Percentiles rank a stretch among this genome's conserved stretches.
Evolutionary conservation across 2,329 filamentous ascomycete genomes (phyloP).

Genomic region (Trichocomaceae sp.): DNA sequence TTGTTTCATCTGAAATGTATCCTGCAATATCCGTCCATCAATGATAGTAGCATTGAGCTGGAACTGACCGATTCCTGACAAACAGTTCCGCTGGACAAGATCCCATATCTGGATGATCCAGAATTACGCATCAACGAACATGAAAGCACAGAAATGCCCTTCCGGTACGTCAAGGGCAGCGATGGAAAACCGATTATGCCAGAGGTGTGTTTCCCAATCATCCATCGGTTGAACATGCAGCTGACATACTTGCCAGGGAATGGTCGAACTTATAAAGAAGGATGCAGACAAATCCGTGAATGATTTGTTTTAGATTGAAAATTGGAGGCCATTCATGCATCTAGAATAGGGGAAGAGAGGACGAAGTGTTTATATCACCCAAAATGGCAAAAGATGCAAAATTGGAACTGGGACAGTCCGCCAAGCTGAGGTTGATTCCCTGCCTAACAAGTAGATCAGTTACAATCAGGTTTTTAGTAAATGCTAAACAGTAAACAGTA

Average conservation of each 20-base stretch:
- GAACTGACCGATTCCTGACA: background rate
- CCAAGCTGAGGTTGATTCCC: too few relatives aligned
- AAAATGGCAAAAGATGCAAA: too few relatives aligned
- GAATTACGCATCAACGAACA: constrained; percentile 85
- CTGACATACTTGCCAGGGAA: constrained; percentile 56
- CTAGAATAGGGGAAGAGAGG: background rate
- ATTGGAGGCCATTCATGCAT: background rate
- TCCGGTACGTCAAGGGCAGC: constrained; percentile 78
- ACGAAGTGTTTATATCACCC: too few relatives aligned
- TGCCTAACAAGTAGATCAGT: too few relatives aligned
- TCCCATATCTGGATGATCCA: constrained; percentile 79
- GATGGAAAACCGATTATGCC: constrained; percentile 85
- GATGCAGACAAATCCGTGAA: constrained; percentile 89
- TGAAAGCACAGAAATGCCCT: constrained; percentile 96
- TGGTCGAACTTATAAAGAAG: constrained; percentile 87
- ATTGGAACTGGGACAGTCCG: too few relatives aligned
- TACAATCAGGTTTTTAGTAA: too few relatives aligned
- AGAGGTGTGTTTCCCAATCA: constrained; percentile 56
- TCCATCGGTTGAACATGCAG: background rate
- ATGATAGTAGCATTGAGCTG: background rate
- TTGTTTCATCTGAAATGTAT: background rate
- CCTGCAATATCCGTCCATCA: too few relatives aligned
- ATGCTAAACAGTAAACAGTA: too few relatives aligned
- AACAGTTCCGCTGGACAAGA: constrained; percentile 66
- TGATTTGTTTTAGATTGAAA: constrained; percentile 60